A percentile compares a stretch with the other conserved stretches of the same genome.
These are phyloP conservation scores for Penicillium sp. DNA, from an alignment of 2,329 filamentous ascomycete genomes.

Conservation along the genomic window DNA sequence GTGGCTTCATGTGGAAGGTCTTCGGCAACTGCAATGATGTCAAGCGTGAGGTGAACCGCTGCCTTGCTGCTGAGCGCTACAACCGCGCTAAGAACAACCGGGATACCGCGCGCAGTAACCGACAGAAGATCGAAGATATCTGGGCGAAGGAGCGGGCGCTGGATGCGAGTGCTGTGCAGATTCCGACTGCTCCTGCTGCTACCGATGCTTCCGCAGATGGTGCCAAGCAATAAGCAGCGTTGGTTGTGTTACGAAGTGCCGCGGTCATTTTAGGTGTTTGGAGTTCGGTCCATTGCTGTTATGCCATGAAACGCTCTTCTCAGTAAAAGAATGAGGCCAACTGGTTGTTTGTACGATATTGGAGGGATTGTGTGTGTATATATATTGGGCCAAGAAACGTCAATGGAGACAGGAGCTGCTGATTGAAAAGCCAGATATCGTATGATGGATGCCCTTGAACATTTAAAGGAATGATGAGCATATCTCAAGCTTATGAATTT, in stretches of 20 bases:
- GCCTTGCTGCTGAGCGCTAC: constrained; percentile 75
- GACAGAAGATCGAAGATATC: constrained; percentile 69
- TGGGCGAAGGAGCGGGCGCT: constrained; percentile 63
- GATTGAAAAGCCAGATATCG: not conserved
- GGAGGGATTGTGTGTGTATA: not conserved
- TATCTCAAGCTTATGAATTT: not conserved
- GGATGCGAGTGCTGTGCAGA: constrained; percentile 12
- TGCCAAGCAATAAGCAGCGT: constrained; percentile 16
- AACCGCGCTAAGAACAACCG: constrained; percentile 78
- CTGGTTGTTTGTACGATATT: constrained; percentile 11
- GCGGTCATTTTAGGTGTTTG: constrained; percentile 9
- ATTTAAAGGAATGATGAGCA: not conserved
- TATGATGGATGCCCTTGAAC: not conserved
- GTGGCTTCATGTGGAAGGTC: constrained; percentile 88
- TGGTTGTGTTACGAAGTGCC: not conserved
- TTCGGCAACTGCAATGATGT: constrained; percentile 85
- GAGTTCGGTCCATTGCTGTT: constrained; percentile 11
- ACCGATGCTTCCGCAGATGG: not conserved
- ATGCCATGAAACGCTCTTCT: constrained; percentile 10
- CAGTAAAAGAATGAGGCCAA: not conserved
- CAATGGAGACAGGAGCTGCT: not conserved
- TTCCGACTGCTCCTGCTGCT: constrained; percentile 4
- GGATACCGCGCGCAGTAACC: constrained; percentile 66
- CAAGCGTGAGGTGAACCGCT: constrained; percentile 81
- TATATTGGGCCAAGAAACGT: not conserved